Base-by-base conservation (phyloP, 352 stramenopile genomes). In the Phytopythium vexans region DNA sequence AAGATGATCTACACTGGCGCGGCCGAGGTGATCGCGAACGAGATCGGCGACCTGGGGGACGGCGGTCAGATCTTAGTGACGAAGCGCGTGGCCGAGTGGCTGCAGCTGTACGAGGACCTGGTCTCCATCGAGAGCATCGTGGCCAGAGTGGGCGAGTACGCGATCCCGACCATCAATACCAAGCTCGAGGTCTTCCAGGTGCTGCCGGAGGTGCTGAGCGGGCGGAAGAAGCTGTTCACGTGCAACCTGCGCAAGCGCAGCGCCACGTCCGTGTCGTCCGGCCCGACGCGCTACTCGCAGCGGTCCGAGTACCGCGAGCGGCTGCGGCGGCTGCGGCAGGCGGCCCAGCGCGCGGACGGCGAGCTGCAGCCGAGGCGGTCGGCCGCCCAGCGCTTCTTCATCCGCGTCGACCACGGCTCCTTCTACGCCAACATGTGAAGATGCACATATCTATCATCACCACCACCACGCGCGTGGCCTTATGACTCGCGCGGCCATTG, bases 1-100 rank as follows among this genome's bases (percentile, higher is more conserved):
- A 82, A 82, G 41, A 81, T 79, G 69, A 82, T 75, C 38, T 86
- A 86, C 46, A 79, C 70, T 1, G 74, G 74, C 3, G 63, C 71
- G n/a, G 71, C 71, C 0, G 69, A 85, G 52, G 62, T 86, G 12
- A 82, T 82, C 31, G 75, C 70, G 0, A 73, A 76, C 41, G 72
- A 83, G 49, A 70, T 86, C 31, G 72, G 72, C 11, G 75, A 84
- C 47, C 57, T 86, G 38, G 75, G 75, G 4, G 68, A 70, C 40
- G 75, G 75, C 11, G 75, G 75, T 0, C 75, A 86, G 52, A 84
- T 86, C 49, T 49, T 86, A 0, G 58, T 84, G 5, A 86, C 75
- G 3, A 72, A 72, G 41, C 68, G 70, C 1, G 66, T 87, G 14
- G 70, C 72, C 8, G 70, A 76, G 11, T 86, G 70, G 72, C 59